Base-by-base conservation (phyloP, 495 filamentous ascomycete genomes). In the Cairneyella variabilis region DNA sequence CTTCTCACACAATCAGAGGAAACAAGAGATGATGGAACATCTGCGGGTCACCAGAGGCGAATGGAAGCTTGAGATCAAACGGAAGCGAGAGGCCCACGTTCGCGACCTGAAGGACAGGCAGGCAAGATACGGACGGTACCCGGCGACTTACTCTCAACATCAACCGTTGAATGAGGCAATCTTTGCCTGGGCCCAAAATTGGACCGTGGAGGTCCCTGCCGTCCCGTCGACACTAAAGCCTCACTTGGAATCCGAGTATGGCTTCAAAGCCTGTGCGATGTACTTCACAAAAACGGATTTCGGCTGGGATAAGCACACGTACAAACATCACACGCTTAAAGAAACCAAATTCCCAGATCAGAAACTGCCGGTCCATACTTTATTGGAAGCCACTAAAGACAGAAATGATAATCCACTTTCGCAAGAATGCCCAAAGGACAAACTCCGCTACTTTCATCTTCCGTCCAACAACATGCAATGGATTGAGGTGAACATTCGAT, bases 381-480 rank as follows among this genome's bases (percentile, higher is more conserved):
- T 59, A 14, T 26, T 59, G 32, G n/a, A 18, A 12, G 14, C 14
- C 43, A 21, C 28, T 10, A 16, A 48, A 21, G 25, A 48, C 12
- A 21, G 3, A 17, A 16, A 43, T 12, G 28, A 40, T 23, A 54
- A 56, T 39, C 40, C 48, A 4, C 25, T 57, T 1, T 37, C 11
- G 12, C 40, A 52, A 18, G 3, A 8, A 30, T 51, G 49, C 16
- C 11, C 14, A 16, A 41, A 38, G 3, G 43, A 46, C 32, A 18
- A 27, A n/a, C 11, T 59, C 12, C 57, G 57, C 2, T 56, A 60
- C 40, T 56, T 60, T 23, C 57, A 60, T 36, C 45, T 60, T 12
- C 57, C 57, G 10, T 25, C 52, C 3, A 60, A 60, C 32, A 60
- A 56, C 46, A 60, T 60, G 57, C 7, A 30, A 7, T 55, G 52